phyloP scores from a whole-genome alignment of 1,139 yeast species.

The Saccharomycopsis hybrid region DNA sequence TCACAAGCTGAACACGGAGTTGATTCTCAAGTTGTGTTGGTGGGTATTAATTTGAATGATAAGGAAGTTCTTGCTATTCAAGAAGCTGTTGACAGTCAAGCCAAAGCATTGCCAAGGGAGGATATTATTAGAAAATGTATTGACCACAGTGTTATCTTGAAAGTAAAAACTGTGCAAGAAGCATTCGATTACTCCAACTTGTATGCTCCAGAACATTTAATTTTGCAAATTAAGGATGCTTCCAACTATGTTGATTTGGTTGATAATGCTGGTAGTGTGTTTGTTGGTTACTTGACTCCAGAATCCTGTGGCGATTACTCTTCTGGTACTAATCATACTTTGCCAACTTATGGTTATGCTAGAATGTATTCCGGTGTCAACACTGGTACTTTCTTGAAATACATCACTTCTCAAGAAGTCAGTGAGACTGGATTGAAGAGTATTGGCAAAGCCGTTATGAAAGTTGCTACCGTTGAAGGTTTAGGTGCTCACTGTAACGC shows the following conservation, averaged over 20 bases:
- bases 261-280: conserved; percentile 92
- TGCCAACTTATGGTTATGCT: conserved; percentile 98
- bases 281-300: conserved; percentile 93
- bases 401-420: conserved; percentile 88
- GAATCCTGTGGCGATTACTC: conserved; percentile 99
- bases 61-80: conserved; percentile 63
- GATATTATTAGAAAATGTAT: conserved; percentile 90
- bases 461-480: conserved; percentile 95
- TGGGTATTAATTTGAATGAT: conserved; percentile 68
- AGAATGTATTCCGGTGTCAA: conserved; percentile 96
- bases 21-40: conserved; percentile 91
- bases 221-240: conserved; percentile 81
- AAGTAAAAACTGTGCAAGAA: conserved; percentile 60
- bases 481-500: conserved; percentile 96
- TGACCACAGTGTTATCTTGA: conserved; percentile 78
- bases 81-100: conserved; percentile 77
- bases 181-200: conserved; percentile 80
- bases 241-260: conserved; percentile 61
- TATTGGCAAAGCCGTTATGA: conserved; percentile 94
- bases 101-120: conserved; percentile 80
- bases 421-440: conserved; percentile 76
- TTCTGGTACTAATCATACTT: conserved; percentile 93
- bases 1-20: conserved; percentile 99
- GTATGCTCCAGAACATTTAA: conserved; percentile 97
- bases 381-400: conserved; percentile 92